Base-by-base conservation (phyloP, 73 alveolate species). In the Paraurostyla sp. region DNA sequence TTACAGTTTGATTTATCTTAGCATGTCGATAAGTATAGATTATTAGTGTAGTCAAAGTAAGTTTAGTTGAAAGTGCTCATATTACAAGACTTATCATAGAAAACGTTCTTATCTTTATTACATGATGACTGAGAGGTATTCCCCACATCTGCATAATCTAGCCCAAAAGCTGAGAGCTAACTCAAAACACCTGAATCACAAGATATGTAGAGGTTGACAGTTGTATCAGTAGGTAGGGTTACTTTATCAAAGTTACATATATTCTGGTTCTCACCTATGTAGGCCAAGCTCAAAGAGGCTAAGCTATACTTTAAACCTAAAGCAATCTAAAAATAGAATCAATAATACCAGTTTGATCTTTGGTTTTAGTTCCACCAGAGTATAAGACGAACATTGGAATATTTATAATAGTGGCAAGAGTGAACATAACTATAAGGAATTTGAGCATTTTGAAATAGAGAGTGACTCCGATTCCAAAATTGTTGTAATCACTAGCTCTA, bases 391-490 rank as follows among this genome's bases (percentile, higher is more conserved):
- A 59, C 22, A 76, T 33, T n/a, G 94, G 94, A 23, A 78, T 38
- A 35, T 62, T 51, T 13, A 88, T 59, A 0, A 88, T 9, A 3
- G 91, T 20, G 9, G 82, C 82, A 16, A 65, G 9, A 6, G 41
- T 33, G 42, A 65, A 65, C 58, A 65, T 6, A 15, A 65, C 41
- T 11, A 76, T 76, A 50, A 87, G 41, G 62, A 73, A 87, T 27
- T 87, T 87, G 6, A 75, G 56, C 76, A 76, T 73, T 76, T 76
- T 87, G 42, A 87, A 87, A 76, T 87, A 87, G 63, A 71, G 56
- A 6, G 89, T 65, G 7, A 76, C 56, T 22, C 90, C 93, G 22
- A 30, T 65, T n/a, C 93, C 93, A 25, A 71, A 49, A 41, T 73
- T 35, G 33, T 56, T 54, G n/a, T 73, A 33, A 52, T 85, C 93